Evolutionary conservation across 164 flowering plant species (phyloP).

Genomic region (Piper longum): DNA sequence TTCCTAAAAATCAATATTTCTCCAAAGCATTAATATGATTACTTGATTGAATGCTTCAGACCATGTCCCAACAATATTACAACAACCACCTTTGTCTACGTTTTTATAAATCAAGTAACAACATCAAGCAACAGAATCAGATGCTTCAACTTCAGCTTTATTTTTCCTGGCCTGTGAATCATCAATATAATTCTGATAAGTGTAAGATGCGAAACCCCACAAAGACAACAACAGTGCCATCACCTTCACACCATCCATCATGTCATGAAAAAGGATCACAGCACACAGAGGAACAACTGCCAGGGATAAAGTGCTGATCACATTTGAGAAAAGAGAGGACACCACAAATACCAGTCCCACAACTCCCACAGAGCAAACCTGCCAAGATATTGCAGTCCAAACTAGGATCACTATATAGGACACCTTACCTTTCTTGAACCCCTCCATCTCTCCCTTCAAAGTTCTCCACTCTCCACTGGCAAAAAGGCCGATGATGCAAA

Average conservation of each 20-base stretch:
- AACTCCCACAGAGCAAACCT: conserved; percentile 13
- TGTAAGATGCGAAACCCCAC: conserved; percentile 21
- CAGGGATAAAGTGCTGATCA: conserved; percentile 16
- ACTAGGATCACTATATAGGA: conserved; percentile 20
- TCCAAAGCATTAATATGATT: too few species aligned
- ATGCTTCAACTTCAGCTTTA: background rate
- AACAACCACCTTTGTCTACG: background rate
- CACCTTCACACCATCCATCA: conserved; percentile 25
- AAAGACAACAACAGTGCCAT: conserved; percentile 18
- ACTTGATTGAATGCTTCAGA: too few species aligned
- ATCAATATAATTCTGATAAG: conserved; percentile 21
- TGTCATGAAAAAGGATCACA: conserved; percentile 18
- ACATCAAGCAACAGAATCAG: background rate
- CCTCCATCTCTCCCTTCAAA: conserved; percentile 12
- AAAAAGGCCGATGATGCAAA: conserved; percentile 16
- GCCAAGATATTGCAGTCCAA: conserved; percentile 19
- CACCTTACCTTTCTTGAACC: conserved; percentile 10
- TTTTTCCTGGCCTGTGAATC: conserved; percentile 1
- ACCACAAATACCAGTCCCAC: conserved; percentile 16
- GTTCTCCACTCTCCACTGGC: conserved; percentile 23
- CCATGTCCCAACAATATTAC: too few species aligned
- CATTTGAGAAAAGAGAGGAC: conserved; percentile 24
- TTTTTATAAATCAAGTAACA: background rate
- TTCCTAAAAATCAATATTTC: too few species aligned
- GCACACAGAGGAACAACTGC: conserved; percentile 18